Conservation (phyloP, 768 basidiomycete species). For the Hericium rajendrae region DNA sequence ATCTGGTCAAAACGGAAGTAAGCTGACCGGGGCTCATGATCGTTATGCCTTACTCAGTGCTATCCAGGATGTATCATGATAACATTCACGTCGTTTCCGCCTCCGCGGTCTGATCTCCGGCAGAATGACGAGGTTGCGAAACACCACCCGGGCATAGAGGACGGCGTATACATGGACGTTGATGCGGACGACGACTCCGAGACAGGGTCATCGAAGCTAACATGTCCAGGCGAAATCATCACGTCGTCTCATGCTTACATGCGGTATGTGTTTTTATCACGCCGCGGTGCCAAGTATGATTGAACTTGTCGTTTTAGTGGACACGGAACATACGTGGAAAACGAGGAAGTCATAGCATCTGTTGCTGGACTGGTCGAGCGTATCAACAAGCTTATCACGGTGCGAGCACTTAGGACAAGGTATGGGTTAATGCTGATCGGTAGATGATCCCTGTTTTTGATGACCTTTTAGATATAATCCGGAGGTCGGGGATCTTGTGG, state of each 20-base stretch:
- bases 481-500: conserved; percentile 98
- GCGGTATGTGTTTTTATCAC: conserved; percentile 44
- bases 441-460: background rate
- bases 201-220: conserved; percentile 41
- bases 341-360: conserved; percentile 83
- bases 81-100: conserved; percentile 7
- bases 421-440: conserved; percentile 23
- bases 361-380: conserved; percentile 89
- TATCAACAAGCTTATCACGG: conserved; percentile 92
- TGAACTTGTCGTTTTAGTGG: conserved; percentile 44
- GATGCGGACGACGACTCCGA: conserved; percentile 35
- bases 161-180: conserved; percentile 37
- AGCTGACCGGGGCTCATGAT: no score
- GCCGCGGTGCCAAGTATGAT: background rate
- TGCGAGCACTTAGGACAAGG: conserved; percentile 81
- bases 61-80: background rate
- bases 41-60: no score
- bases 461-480: conserved; percentile 67
- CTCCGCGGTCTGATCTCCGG: background rate
- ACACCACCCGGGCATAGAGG: conserved; percentile 24
- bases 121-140: conserved; percentile 16
- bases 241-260: conserved; percentile 83
- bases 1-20: no score
- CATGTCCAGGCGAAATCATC: conserved; percentile 76
- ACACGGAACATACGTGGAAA: conserved; percentile 93